A percentile compares a stretch with the other conserved stretches of the same genome.
Evolutionary conservation across 1,284 basidiomycete genomes (phyloP).

Genomic region (Tilletia horrida): DNA sequence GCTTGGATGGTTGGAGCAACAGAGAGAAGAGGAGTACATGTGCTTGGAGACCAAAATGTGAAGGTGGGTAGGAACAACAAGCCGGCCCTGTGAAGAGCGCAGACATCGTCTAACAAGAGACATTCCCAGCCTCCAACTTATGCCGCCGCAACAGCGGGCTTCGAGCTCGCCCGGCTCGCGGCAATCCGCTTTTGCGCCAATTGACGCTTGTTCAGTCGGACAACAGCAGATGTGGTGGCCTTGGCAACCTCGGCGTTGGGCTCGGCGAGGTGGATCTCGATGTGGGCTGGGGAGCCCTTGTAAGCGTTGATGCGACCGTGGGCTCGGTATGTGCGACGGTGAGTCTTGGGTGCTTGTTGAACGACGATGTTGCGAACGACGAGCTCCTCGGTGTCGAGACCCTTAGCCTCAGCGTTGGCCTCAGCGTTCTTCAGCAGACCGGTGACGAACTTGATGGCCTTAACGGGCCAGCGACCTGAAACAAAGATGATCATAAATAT

Average conservation of each 20-base stretch:
- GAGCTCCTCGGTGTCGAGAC: conserved; percentile 86
- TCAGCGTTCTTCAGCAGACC: conserved; percentile 98
- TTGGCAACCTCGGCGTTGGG: conserved; percentile 52
- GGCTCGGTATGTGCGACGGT: conserved; percentile 98
- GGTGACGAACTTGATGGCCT: conserved; percentile 93
- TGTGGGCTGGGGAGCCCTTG: conserved; percentile 87
- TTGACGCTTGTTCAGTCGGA: conserved; percentile 53
- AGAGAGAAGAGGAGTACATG: conserved; percentile 16
- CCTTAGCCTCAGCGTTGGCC: conserved; percentile 98
- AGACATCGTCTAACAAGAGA: not conserved
- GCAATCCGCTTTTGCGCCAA: conserved; percentile 50
- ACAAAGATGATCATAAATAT: not conserved
- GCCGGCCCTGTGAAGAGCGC: not conserved
- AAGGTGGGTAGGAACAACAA: not conserved
- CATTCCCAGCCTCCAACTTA: not conserved
- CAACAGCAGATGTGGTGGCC: conserved; percentile 36
- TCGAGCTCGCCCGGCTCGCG: conserved; percentile 32
- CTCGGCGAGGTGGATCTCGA: conserved; percentile 64
- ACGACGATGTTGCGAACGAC: conserved; percentile 95
- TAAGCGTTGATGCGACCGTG: conserved; percentile 73
- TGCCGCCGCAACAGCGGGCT: conserved; percentile 18
- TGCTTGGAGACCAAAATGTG: conserved; percentile 11
- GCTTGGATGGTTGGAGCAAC: not conserved
- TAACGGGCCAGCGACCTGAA: conserved; percentile 94
- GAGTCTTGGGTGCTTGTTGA: conserved; percentile 99